Evolutionary conservation across 495 filamentous ascomycete species (phyloP).

Genomic region (Parmelia sp.): DNA sequence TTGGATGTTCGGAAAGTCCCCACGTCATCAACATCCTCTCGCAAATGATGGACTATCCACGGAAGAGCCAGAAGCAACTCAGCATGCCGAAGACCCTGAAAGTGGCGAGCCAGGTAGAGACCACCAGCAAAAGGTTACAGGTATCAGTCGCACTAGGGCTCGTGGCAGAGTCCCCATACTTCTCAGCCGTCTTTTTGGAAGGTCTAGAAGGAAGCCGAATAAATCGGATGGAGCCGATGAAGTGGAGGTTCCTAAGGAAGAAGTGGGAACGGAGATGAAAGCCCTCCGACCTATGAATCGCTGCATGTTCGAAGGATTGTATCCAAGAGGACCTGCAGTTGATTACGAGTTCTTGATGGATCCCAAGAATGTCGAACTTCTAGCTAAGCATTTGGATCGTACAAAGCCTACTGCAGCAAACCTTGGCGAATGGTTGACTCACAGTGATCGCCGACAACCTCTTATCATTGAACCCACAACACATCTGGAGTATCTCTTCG

Average conservation of each 20-base stretch:
- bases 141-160: background rate
- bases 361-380: background rate
- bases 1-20: background rate
- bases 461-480: background rate
- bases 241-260: background rate
- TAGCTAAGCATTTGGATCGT: background rate
- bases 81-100: background rate
- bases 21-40: background rate
- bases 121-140: background rate
- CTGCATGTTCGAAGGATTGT: slow-evolving; percentile 8
- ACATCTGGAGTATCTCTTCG: background rate
- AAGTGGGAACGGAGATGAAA: background rate
- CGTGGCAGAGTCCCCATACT: background rate
- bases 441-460: background rate
- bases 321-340: slow-evolving; percentile 9
- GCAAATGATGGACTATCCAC: background rate
- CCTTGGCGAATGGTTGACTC: background rate
- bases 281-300: slow-evolving; percentile 4
- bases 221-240: background rate
- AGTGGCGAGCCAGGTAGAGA: background rate
- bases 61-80: background rate
- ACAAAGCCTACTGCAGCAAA: background rate
- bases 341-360: slow-evolving; percentile 5
- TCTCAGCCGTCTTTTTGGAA: background rate
- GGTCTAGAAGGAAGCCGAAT: background rate